A percentile compares a stretch with the other conserved stretches of the same genome.
Evolutionary conservation across 352 stramenopile genomes (phyloP).

Genomic region (Hyaloperonospora arabidopsidis): DNA sequence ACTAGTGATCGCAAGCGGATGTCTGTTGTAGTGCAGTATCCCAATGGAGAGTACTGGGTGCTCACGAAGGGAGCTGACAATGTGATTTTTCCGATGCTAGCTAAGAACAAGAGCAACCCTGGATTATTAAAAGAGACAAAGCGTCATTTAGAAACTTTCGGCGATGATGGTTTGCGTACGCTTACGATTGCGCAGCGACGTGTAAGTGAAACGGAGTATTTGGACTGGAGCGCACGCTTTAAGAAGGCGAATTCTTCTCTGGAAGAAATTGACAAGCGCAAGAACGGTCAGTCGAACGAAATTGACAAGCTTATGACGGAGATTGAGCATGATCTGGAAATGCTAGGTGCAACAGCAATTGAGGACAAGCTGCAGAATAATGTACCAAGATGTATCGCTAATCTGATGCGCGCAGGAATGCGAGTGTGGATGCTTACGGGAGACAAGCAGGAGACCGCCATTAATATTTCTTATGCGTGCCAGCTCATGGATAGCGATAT

Average conservation of each 20-base stretch:
- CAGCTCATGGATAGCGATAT: conserved; percentile 86
- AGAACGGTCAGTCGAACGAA: conserved; percentile 50
- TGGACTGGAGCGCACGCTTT: conserved; percentile 54
- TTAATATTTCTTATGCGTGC: conserved; percentile 91
- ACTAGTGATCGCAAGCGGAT: conserved; percentile 84
- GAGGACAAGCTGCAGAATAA: conserved; percentile 91
- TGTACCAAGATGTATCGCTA: conserved; percentile 82
- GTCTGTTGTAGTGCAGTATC: conserved; percentile 68
- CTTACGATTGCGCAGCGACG: conserved; percentile 63
- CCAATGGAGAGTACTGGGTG: conserved; percentile 58
- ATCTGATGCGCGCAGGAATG: conserved; percentile 81
- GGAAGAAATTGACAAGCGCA: conserved; percentile 77
- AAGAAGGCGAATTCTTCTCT: conserved; percentile 58
- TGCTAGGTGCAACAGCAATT: conserved; percentile 87
- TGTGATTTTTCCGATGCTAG: conserved; percentile 81
- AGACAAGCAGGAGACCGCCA: conserved; percentile 91
- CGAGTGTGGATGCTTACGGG: conserved; percentile 92
- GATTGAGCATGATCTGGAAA: conserved; percentile 72
- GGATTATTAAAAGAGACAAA: conserved; percentile 53
- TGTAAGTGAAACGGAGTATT: conserved; percentile 53
- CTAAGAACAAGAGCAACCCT: conserved; percentile 45
- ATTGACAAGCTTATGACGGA: conserved; percentile 69
- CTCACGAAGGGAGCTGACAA: conserved; percentile 91
- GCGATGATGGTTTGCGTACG: conserved; percentile 77
- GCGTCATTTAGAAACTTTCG: conserved; percentile 70